Evolutionary conservation across 805 yeast genomes (phyloP).

Genomic region (Cyberlindnera bimundalis): DNA sequence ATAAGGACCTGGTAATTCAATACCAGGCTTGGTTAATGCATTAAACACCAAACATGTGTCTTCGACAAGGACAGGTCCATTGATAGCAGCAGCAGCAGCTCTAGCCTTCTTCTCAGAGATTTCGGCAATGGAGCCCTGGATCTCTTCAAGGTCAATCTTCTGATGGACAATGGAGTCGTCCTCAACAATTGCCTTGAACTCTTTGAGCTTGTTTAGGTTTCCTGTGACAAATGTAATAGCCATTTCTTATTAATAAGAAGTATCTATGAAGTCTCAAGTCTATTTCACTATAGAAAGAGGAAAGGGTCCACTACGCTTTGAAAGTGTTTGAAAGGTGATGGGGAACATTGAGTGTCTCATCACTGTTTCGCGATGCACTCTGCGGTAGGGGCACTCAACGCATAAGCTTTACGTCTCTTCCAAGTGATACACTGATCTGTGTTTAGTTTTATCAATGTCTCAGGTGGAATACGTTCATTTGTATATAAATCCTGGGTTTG

Average conservation of each 20-base stretch:
- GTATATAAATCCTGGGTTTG: no score
- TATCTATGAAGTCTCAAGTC: not conserved
- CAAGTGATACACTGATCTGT: no score
- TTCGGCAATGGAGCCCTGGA: constrained; percentile 83
- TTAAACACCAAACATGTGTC: constrained; percentile 88
- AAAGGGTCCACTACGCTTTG: not conserved
- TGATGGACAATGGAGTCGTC: constrained; percentile 51
- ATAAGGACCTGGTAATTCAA: constrained; percentile 87
- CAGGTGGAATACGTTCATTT: no score
- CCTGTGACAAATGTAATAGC: constrained; percentile 77
- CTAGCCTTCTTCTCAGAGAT: constrained; percentile 79
- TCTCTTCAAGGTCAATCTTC: constrained; percentile 78
- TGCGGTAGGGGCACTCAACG: not conserved
- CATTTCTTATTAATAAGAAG: not conserved
- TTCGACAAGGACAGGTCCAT: constrained; percentile 89
- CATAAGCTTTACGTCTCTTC: no score
- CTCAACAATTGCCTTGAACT: constrained; percentile 72
- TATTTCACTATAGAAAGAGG: no score
- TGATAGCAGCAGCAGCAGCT: constrained; percentile 58
- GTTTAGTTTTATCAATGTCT: no score
- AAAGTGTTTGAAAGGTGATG: not conserved
- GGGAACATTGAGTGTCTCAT: constrained; percentile 3
- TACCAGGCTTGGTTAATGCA: constrained; percentile 57
- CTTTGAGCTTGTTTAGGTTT: constrained; percentile 81
- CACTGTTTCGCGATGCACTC: constrained; percentile 7